Conservation (phyloP, 163 green algal genomes). For the Chloromonas sp. region DNA sequence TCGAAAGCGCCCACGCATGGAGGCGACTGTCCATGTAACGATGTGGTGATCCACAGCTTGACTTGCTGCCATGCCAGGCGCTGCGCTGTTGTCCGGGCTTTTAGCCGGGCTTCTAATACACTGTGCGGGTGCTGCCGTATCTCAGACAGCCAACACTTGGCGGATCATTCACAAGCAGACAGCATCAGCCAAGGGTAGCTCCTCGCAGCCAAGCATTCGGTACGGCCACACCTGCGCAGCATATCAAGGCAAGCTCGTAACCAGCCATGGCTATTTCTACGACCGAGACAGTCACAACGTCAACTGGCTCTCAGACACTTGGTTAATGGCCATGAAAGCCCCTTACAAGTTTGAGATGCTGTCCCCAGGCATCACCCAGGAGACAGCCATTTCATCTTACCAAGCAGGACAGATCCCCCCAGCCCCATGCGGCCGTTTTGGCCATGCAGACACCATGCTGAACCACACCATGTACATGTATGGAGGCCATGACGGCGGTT, state of each 20-base stretch:
- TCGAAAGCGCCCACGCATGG: too few species aligned
- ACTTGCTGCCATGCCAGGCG: too few species aligned
- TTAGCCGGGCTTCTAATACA: too few species aligned
- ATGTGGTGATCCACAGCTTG: too few species aligned
- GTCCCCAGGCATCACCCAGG: not conserved
- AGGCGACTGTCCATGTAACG: too few species aligned
- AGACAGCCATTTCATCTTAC: not conserved
- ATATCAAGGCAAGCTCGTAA: constrained; percentile 3
- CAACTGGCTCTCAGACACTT: constrained; percentile 8
- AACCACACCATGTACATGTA: constrained; percentile 24
- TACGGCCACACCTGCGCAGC: constrained; percentile 13
- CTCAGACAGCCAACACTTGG: not conserved
- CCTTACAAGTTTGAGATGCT: not conserved
- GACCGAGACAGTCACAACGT: not conserved
- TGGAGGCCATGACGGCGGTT: constrained; percentile 32
- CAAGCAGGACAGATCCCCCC: not conserved
- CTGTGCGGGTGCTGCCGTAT: too few species aligned
- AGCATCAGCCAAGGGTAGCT: not conserved
- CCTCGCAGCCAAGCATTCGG: constrained; percentile 17
- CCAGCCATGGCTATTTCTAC: constrained; percentile 25
- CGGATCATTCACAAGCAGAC: not conserved
- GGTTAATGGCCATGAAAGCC: not conserved
- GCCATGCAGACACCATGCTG: constrained; percentile 10
- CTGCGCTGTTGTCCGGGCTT: too few species aligned
- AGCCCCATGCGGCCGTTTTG: constrained; percentile 16